Base-by-base conservation (phyloP, 2,329 filamentous ascomycete genomes). In the Talaromyces sp. region DNA sequence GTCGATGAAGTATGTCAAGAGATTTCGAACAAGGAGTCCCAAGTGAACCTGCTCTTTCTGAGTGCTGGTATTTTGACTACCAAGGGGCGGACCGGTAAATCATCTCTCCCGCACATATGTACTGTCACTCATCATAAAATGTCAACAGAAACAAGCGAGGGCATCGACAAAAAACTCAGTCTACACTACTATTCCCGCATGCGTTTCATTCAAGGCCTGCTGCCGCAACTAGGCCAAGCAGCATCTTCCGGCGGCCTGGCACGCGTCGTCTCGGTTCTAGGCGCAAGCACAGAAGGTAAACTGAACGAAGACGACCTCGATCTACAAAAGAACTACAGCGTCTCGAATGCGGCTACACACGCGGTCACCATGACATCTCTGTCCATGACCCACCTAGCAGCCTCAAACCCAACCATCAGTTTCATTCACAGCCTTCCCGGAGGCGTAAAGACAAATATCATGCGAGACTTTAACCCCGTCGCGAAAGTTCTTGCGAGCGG, bases 181-280 rank as follows among this genome's bases (percentile, higher is more conserved):
- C 65, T 76, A 4, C 67, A 69, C 21, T 73, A 72, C 61, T 75
- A 76, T 56, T 68, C 74, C 1, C 72, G 75, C 12, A 72, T 74
- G 64, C 73, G 73, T 4, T 76, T 76, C 46, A 66, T 73, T 21
- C 18, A 63, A 5, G 73, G 76, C 57, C 64, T 77, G 3, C 68
- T 76, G 1, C 73, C 74, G 1, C 69, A 69, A 21, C 63, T 72
- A n/a, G 66, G 61, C 21, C 63, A 65, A n/a, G 58, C 66, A 7
- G 63, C 68, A 1, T 33, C 71, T 16, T 72, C 71, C 16, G 67
- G 61, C 44, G 40, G 59, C 2, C 77, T 85, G 28, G 79, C 81
- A 1, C 82, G 85, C 14, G 82, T 86, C 14, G 76, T 87, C 48
- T 81, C 76, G 18, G 78, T 87, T 25, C 75, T 84, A 1, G 81